Evolutionary conservation across 2,329 filamentous ascomycete species (phyloP), one percentile per base, ranked within the genome.

Genomic region (Sporothrix pseudoabietina): DNA sequence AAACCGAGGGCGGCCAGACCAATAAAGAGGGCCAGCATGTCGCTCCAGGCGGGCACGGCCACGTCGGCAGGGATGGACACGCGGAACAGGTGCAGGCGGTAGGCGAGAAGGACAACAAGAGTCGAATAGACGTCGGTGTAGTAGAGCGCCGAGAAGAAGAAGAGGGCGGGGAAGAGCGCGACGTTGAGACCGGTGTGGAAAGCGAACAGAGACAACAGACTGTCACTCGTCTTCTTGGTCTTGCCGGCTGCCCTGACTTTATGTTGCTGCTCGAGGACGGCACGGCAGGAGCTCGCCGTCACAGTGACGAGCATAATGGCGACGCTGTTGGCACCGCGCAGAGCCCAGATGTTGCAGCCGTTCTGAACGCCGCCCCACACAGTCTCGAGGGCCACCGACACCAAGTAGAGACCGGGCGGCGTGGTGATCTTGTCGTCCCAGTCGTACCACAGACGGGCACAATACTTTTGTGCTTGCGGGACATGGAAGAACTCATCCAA

Each of bases 371-470:
- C 72, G 16, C 16, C 55, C 76, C 75, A 77, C 19, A 75, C 12
- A 1, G 26, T 10, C 41, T 66, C 26, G 12, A 75, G 69, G 26
- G 73, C 69, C 10, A 75, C 72, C 3, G 76, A 77, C 12, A 77
- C 72, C 19, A 75, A 54, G 47, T 77, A 76, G 84, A 99, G 84
- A 47, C 94, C 96, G 0, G 96, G 95, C 0, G 96, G 96, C 1
- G 96, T 99, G 0, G 96, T 99, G 79, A 99, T 96, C 81, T 98
- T 99, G 74, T 95, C 91, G 81, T 99, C 94, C 96, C 96, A 99
- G 72, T 93, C 86, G 14, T 81, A 80, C 83, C 91, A 97, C 71
- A 87, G 87, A 12, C 91, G 90, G 55, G 87, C 81, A 81, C 94
- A 98, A 81, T 97, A 99, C 41, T 88, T 89, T 78, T 97, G 93